Evolutionary conservation across 2,329 filamentous ascomycete species (phyloP).

Genomic region (Pseudocercospora fijiensis): DNA sequence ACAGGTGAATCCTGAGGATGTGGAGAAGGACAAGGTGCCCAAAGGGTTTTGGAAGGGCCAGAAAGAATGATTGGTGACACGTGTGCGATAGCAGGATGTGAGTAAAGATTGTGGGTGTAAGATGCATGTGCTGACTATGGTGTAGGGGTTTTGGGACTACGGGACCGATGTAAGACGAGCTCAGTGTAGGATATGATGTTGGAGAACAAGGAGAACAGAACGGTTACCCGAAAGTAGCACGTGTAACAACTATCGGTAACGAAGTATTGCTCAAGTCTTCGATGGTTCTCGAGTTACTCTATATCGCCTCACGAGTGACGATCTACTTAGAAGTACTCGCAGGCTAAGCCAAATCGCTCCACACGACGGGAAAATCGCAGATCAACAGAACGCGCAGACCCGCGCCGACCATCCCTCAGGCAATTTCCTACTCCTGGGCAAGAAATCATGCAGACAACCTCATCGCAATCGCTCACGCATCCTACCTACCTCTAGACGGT

Average conservation of each 20-base stretch:
- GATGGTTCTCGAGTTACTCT: too few species aligned
- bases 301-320: too few species aligned
- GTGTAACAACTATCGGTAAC: background rate
- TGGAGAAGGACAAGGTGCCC: slow-evolving; percentile 10
- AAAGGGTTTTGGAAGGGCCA: slow-evolving; percentile 11
- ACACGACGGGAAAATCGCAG: too few species aligned
- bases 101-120: too few species aligned
- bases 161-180: too few species aligned
- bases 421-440: background rate
- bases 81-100: too few species aligned
- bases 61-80: background rate
- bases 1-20: slow-evolving; percentile 10
- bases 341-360: too few species aligned
- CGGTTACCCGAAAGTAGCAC: background rate
- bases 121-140: too few species aligned
- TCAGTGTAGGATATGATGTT: background rate
- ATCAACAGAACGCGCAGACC: too few species aligned
- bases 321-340: too few species aligned
- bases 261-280: background rate
- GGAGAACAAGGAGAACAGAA: background rate
- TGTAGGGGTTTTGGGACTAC: too few species aligned
- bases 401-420: background rate
- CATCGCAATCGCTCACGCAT: background rate
- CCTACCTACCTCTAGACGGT: background rate
- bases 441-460: background rate